A percentile compares a stretch with the other conserved stretches of the same genome.
Conservation (phyloP, 1,284 basidiomycete species). For the Ceratobasidium sp. region DNA sequence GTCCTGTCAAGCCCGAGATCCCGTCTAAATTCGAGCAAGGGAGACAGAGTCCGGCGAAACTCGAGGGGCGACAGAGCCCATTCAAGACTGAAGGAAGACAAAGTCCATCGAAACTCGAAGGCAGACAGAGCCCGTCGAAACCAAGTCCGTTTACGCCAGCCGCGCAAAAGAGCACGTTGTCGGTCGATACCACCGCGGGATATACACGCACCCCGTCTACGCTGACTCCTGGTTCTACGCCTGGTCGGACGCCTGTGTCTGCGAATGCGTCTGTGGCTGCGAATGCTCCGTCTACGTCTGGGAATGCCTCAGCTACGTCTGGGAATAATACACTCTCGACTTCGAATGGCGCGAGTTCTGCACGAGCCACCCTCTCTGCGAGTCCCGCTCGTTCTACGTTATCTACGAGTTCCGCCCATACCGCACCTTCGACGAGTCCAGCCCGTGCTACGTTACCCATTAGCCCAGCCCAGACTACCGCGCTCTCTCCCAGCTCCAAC, state of each 20-base stretch:
- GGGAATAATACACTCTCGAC: background rate
- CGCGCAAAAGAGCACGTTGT: conserved; percentile 10
- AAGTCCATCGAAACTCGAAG: conserved; percentile 15
- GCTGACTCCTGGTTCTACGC: background rate
- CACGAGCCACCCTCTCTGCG: conserved; percentile 6
- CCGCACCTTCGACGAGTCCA: background rate
- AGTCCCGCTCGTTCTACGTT: conserved; percentile 22
- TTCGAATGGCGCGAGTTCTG: background rate
- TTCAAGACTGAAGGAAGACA: conserved; percentile 8
- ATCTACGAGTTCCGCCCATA: conserved; percentile 8
- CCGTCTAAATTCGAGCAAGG: conserved; percentile 4
- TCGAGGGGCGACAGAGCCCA: conserved; percentile 12
- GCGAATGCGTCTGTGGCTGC: conserved; percentile 9
- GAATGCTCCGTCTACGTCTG: background rate
- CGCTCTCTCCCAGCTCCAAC: too few relatives aligned
- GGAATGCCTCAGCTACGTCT: background rate
- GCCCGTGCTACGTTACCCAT: background rate
- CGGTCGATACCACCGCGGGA: conserved; percentile 13
- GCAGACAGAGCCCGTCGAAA: conserved; percentile 13
- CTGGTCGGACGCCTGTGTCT: conserved; percentile 8
- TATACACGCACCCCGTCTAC: conserved; percentile 11
- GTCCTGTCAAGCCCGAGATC: conserved; percentile 10
- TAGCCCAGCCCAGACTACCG: background rate
- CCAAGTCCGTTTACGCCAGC: background rate
- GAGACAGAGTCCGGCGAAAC: conserved; percentile 2